Evolutionary conservation across 768 basidiomycete genomes (phyloP), one percentile per base, ranked within the genome.

Genomic region (Lactifluus volemus): DNA sequence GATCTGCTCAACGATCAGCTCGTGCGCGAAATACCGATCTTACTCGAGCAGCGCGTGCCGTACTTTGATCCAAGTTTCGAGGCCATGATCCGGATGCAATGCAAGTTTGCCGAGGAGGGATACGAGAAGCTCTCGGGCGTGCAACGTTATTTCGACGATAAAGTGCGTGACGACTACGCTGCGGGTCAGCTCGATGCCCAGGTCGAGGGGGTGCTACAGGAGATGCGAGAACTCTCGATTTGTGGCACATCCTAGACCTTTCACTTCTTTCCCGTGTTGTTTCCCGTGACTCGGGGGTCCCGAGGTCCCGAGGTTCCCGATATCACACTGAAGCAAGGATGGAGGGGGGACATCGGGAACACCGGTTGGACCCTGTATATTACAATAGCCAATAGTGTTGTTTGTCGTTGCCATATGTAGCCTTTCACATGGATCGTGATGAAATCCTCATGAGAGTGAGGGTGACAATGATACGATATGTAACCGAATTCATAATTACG

Each of bases 51-150:
- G 19, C 90, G 97, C 42, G 89, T 99, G 29, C 97, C 97, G 0
- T 99, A 92, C 79, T 95, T 98, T 65, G 97, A 98, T 72, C 97
- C 97, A 5, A 94, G 90, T 67, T 98, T 98, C 71, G 97, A 98
- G 75, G 92, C 96, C 49, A 98, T 98, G 96, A 93, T 94, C 65
- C 83, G 97, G 34, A 91, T 97, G 84, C 97, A 99, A 70, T 84
- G 90, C 70, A 94, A 95, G 70, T 98, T 98, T 70, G 95, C 96
- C 0, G 92, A 98, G 72, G 96, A 99, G 68, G 95, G 96, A 0
- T 98, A 99, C 71, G 94, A 98, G 76, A 97, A 94, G 74, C 82
- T 98, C 53, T 88, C 93, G 53, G 86, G 92, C 49, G 95, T 98
- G 9, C 96, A 99, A 73, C 78, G 92, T 63, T 96, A 94, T 74